phyloP scores from a whole-genome alignment of 2,329 filamentous ascomycete genomes.

The Conoideocrella luteorostrata region DNA sequence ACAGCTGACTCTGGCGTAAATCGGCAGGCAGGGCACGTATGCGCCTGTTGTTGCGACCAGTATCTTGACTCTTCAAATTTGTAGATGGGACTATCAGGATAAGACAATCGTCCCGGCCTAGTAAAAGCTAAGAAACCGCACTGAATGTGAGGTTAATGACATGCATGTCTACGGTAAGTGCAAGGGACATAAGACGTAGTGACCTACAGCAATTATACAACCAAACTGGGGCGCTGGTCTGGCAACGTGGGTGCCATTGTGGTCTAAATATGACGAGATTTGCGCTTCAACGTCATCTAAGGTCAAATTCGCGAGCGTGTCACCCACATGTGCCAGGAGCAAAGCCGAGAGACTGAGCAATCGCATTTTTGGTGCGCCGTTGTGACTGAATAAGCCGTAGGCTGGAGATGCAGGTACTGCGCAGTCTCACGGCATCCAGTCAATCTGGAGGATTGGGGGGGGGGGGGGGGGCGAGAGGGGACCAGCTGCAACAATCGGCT shows the following conservation, averaged over 20 bases:
- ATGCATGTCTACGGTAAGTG: too few relatives aligned
- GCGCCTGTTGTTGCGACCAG: slow-evolving; percentile 19
- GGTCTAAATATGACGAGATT: slow-evolving; percentile 10
- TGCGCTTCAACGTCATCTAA: slow-evolving; percentile 11
- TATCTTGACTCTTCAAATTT: slow-evolving; percentile 14
- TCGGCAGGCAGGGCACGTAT: slow-evolving; percentile 15
- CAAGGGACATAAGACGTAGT: too few relatives aligned
- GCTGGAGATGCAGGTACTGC: neutral
- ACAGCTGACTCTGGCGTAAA: slow-evolving; percentile 17
- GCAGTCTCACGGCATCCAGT: neutral
- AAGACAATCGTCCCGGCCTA: slow-evolving; percentile 10
- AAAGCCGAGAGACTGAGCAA: neutral
- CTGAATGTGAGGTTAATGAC: too few relatives aligned
- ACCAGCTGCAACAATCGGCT: too few relatives aligned
- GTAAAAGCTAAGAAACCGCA: slow-evolving; percentile 16
- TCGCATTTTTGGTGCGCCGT: too few relatives aligned
- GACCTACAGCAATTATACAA: slow-evolving; percentile 6
- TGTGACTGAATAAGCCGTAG: too few relatives aligned
- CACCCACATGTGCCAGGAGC: slow-evolving; percentile 5
- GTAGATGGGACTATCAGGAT: slow-evolving; percentile 13
- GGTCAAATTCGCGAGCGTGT: slow-evolving; percentile 1
- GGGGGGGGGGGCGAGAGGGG: neutral
- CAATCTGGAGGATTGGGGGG: neutral
- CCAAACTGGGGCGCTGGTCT: neutral
- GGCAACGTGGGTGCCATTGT: neutral